These are phyloP conservation scores for Globisporangium iwayamae DNA, from an alignment of 352 stramenopile species.

Conservation along the genomic window DNA sequence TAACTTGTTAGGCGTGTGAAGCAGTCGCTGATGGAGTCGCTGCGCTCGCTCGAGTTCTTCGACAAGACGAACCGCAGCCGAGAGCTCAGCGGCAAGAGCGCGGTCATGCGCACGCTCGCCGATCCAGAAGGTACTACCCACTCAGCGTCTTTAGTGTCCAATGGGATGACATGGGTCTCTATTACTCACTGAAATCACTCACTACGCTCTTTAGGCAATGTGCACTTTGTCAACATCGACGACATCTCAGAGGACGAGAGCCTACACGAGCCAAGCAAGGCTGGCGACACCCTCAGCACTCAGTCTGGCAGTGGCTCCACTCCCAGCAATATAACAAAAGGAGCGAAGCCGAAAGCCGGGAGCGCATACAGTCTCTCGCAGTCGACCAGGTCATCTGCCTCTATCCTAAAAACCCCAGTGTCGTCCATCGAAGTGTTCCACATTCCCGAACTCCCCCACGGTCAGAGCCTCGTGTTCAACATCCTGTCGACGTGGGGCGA, in stretches of 20 bases:
- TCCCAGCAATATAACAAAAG: background rate
- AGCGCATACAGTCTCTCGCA: constrained; percentile 6
- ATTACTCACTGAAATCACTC: background rate
- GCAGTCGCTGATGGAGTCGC: constrained; percentile 64
- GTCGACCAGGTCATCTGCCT: background rate
- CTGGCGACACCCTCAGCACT: constrained; percentile 10
- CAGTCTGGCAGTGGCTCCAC: background rate
- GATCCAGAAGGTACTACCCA: constrained; percentile 50
- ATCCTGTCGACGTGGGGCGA: constrained; percentile 89
- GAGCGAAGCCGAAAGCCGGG: background rate
- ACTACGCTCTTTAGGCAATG: constrained; percentile 31
- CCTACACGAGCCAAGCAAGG: background rate
- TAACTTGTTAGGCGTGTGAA: constrained; percentile 40
- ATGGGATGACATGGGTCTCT: background rate
- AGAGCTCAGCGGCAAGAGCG: constrained; percentile 55
- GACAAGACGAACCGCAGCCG: constrained; percentile 70
- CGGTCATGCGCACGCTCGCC: constrained; percentile 50
- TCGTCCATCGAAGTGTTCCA: constrained; percentile 38
- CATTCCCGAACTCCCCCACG: constrained; percentile 70
- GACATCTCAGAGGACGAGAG: constrained; percentile 29
- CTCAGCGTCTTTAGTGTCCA: background rate
- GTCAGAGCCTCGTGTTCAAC: constrained; percentile 73
- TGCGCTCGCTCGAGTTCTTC: constrained; percentile 70
- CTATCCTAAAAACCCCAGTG: background rate
- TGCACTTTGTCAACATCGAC: constrained; percentile 80